Evolutionary conservation across 805 yeast genomes (phyloP).

Genomic region (Yarrowia sp.): DNA sequence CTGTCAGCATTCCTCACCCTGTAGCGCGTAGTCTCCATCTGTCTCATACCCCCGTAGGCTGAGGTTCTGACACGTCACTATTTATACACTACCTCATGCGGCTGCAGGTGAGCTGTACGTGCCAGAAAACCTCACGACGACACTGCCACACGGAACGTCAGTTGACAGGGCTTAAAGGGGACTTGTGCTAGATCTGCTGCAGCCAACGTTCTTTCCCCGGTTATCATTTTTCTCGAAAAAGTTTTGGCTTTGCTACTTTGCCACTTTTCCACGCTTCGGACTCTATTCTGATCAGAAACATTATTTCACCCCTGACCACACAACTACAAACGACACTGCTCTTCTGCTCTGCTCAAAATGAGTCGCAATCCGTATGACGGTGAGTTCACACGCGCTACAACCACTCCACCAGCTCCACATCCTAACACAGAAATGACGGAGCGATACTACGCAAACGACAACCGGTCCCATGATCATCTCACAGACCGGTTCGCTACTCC

Average conservation of each 20-base stretch:
- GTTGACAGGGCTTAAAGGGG: neutral
- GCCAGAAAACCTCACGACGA: slow-evolving; percentile 10
- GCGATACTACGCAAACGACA: slow-evolving; percentile 22
- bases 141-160: slow-evolving; percentile 20
- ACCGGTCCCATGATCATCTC: slow-evolving; percentile 20
- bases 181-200: no score
- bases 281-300: neutral
- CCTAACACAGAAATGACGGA: slow-evolving; percentile 23
- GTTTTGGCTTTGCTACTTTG: neutral
- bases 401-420: no score
- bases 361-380: slow-evolving; percentile 25
- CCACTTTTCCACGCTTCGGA: no score
- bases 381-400: no score
- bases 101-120: slow-evolving; percentile 13
- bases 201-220: no score
- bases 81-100: slow-evolving; percentile 10
- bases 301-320: neutral
- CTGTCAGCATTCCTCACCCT: no score
- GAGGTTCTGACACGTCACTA: slow-evolving; percentile 11
- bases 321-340: no score
- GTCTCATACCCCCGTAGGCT: no score
- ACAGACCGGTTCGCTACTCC: slow-evolving; percentile 8
- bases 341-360: slow-evolving; percentile 5
- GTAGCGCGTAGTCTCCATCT: no score
- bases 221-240: no score